Percentiles rank a stretch among this genome's conserved stretches.
Evolutionary conservation across 2,329 filamentous ascomycete species (phyloP).

Genomic region (Orbilia ellipsospora): DNA sequence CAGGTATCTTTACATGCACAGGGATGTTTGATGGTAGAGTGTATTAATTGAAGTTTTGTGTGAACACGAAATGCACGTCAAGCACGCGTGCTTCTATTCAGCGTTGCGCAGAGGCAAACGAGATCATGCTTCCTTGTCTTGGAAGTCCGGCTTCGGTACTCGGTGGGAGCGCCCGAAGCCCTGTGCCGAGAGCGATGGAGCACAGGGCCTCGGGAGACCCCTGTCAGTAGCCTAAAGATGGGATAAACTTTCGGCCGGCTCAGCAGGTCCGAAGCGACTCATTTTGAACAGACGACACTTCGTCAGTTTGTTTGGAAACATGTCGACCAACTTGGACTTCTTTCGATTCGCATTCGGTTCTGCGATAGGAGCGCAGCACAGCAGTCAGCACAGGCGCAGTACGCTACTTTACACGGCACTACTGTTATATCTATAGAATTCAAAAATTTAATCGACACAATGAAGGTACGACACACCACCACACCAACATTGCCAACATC

Average conservation of each 20-base stretch:
- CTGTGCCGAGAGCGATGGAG: neutral
- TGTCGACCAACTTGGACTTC: conserved; percentile 1
- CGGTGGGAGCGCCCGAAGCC: neutral
- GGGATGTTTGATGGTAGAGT: too few species aligned
- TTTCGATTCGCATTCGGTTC: conserved; percentile 1
- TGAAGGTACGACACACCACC: conserved; percentile 18
- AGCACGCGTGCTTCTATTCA: too few species aligned
- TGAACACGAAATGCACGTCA: too few species aligned
- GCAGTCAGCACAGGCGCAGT: conserved; percentile 3
- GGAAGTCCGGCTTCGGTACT: too few species aligned
- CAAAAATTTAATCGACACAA: neutral
- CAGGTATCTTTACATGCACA: too few species aligned
- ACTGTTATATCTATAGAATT: neutral
- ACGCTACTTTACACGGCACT: conserved; percentile 24
- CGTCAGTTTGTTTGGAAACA: neutral
- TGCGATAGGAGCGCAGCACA: conserved; percentile 18
- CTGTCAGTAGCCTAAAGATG: conserved; percentile 36
- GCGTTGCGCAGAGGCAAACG: too few species aligned
- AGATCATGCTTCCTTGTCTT: too few species aligned
- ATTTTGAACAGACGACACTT: conserved; percentile 19
- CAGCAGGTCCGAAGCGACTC: conserved; percentile 13
- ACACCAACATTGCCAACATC: neutral
- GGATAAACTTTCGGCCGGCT: conserved; percentile 49
- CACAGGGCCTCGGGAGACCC: conserved; percentile 6
- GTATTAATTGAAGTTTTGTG: too few species aligned